These are phyloP conservation scores for Penicillium robsamsonii DNA, from an alignment of 495 filamentous ascomycete species.

Conservation along the genomic window DNA sequence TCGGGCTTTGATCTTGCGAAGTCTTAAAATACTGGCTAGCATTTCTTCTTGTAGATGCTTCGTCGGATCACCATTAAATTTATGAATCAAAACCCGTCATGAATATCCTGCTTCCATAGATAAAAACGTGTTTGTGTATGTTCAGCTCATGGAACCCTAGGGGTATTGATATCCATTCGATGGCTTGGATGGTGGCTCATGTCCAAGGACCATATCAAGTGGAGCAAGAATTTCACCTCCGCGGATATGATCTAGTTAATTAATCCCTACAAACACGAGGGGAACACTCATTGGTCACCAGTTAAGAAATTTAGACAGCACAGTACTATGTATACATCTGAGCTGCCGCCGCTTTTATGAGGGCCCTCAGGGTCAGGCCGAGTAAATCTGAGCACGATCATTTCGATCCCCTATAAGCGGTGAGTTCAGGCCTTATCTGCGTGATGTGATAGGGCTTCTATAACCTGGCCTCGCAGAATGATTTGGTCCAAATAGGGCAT, in stretches of 20 bases:
- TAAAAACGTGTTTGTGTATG: neutral
- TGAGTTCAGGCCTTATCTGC: neutral
- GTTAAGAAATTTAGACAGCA: neutral
- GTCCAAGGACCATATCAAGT: neutral
- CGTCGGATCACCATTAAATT: conserved; percentile 4
- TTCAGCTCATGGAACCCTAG: neutral
- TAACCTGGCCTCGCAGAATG: too few relatives aligned
- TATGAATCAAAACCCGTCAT: conserved; percentile 19
- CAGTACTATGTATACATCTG: neutral
- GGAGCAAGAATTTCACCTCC: neutral
- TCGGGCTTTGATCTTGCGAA: conserved; percentile 19
- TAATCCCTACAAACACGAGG: neutral
- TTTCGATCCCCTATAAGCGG: neutral
- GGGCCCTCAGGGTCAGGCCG: neutral
- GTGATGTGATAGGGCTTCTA: too few relatives aligned
- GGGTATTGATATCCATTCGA: neutral
- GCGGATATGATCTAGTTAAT: neutral
- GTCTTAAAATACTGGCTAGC: conserved; percentile 8
- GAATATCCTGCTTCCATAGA: neutral
- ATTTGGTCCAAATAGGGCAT: too few relatives aligned
- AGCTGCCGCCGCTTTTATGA: neutral
- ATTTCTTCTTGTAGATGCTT: conserved; percentile 9
- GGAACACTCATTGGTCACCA: neutral
- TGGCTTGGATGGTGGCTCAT: neutral
- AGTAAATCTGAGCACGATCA: neutral